Evolutionary conservation across 441 rosid genomes (phyloP).

Genomic region (Geranium incanum): DNA sequence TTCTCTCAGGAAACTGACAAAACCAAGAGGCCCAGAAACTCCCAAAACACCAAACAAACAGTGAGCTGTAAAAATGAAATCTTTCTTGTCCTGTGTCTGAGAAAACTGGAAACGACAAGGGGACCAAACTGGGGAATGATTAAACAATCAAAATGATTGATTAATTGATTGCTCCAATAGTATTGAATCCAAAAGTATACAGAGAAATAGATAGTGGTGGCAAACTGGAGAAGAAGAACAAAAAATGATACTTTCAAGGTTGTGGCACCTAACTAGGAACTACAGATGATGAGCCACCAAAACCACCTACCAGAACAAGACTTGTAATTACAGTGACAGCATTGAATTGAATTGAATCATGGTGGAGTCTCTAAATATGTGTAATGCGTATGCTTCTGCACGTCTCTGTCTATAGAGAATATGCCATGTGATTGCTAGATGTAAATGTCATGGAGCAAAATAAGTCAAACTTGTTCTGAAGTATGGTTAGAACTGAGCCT

Average conservation of each 20-base stretch:
- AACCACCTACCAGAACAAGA: conserved; percentile 1
- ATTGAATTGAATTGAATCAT: background rate
- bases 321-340: conserved; percentile 8
- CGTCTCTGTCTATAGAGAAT: background rate
- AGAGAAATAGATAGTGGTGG: background rate
- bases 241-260: background rate
- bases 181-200: background rate
- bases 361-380: background rate
- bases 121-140: conserved; percentile 1
- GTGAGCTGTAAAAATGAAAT: conserved; percentile 14
- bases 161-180: background rate
- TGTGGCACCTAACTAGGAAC: background rate
- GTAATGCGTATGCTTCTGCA: background rate
- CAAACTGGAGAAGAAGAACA: background rate
- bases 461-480: background rate
- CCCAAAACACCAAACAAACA: conserved; percentile 17
- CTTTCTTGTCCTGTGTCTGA: conserved; percentile 1
- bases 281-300: conserved; percentile 5
- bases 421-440: background rate
- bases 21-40: conserved; percentile 17
- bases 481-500: background rate
- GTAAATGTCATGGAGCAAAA: background rate
- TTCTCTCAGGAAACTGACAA: conserved; percentile 10
- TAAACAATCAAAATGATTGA: conserved; percentile 1
- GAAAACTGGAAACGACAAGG: conserved; percentile 3